Base-by-base conservation (phyloP, 2,329 filamentous ascomycete species). In the Xylaria sp. region DNA sequence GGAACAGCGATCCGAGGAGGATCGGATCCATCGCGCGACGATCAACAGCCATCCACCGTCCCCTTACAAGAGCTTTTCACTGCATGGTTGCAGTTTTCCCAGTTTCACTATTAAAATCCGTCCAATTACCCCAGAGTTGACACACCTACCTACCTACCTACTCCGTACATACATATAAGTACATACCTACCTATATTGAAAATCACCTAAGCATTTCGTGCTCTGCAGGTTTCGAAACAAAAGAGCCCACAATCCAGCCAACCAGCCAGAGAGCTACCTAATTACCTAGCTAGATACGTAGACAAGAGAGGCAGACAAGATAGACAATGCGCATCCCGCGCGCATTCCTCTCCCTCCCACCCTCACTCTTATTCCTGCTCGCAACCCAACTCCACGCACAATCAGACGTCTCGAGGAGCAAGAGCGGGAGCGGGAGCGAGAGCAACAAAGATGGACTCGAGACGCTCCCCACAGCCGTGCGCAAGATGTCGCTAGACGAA, bases 401-500 rank as follows among this genome's bases (percentile, higher is more conserved):
- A 35, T 57, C 58, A 13, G 54, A 40, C 40, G 40, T 3, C 44
- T 16, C 63, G 25, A 57, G 50, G 47, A 37, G 29, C 32, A 16
- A 42, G 13, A 40, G 5, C n/a, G 12, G 16, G 37, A 40, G 16
- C 13, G 12, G 37, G 37, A 40, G 13, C 13, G 12, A 40, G 37
- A 16, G 13, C 16, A 12, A 40, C 37, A 18, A 65, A 37, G 78
- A 68, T 76, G 60, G 74, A 67, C 67, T 72, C n/a, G 55, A 51
- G 54, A 73, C 65, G 35, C 73, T 80, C 5, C 91, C 91, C 0
- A 85, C 87, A 1, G 92, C 88, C 0, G 84, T 94, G 63, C 88
- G 87, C 76, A 94, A 94, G 77, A 92, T 94, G 87, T 84, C 88
- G 55, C 84, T 84, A 5, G 90, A 93, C 76, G 86, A 88, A 59